These are phyloP conservation scores for Boletellus deceptivus DNA, from an alignment of 1,284 basidiomycete genomes.

Conservation along the genomic window DNA sequence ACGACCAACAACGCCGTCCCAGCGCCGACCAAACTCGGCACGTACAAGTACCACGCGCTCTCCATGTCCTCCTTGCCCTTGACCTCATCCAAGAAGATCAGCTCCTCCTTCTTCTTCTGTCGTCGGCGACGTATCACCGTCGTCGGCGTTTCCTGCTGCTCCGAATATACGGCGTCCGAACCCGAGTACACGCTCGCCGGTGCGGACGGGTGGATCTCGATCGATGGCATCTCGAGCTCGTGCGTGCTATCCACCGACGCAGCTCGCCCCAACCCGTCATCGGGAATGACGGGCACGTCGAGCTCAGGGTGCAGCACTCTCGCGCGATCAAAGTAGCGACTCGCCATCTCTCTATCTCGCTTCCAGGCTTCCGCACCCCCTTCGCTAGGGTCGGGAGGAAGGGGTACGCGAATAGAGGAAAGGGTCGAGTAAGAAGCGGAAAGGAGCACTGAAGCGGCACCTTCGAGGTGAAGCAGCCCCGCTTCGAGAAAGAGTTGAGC, in stretches of 20 bases:
- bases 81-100: slow-evolving; percentile 46
- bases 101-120: slow-evolving; percentile 41
- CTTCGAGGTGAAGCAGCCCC: slow-evolving; percentile 72
- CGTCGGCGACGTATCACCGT: slow-evolving; percentile 40
- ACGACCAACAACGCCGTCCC: slow-evolving; percentile 76
- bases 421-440: slow-evolving; percentile 69
- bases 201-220: slow-evolving; percentile 44
- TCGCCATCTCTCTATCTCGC: slow-evolving; percentile 64
- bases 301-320: slow-evolving; percentile 54
- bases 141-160: slow-evolving; percentile 35
- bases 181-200: slow-evolving; percentile 36
- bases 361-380: slow-evolving; percentile 65
- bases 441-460: slow-evolving; percentile 63
- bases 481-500: slow-evolving; percentile 74
- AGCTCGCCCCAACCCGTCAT: slow-evolving; percentile 39
- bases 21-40: slow-evolving; percentile 73
- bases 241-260: slow-evolving; percentile 20
- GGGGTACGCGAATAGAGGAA: slow-evolving; percentile 66
- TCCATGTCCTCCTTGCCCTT: slow-evolving; percentile 55
- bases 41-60: slow-evolving; percentile 71
- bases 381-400: slow-evolving; percentile 45
- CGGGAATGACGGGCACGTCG: slow-evolving; percentile 64
- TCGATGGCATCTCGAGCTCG: slow-evolving; percentile 62
- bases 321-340: slow-evolving; percentile 68
- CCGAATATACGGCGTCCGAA: slow-evolving; percentile 31